Conservation (phyloP, 768 basidiomycete genomes). For the Russula compacta region DNA sequence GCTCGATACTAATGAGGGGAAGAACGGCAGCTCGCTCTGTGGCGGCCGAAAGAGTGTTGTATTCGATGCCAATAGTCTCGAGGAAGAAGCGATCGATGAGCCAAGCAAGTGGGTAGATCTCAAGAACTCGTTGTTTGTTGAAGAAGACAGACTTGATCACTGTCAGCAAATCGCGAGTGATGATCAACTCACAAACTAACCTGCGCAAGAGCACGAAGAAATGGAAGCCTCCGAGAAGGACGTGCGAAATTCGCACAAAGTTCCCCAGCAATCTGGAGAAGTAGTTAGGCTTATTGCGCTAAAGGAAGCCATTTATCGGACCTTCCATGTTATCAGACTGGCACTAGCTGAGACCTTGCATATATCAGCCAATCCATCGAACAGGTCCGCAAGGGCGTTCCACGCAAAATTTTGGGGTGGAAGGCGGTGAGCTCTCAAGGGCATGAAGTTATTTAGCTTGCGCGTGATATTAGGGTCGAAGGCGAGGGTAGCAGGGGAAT, state of each 20-base stretch:
- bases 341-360: slow-evolving; percentile 36
- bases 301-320: slow-evolving; percentile 21
- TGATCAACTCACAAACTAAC: slow-evolving; percentile 28
- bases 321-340: slow-evolving; percentile 56
- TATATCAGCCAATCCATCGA: slow-evolving; percentile 52
- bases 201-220: slow-evolving; percentile 57
- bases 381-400: slow-evolving; percentile 37
- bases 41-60: slow-evolving; percentile 35
- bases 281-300: too few species aligned
- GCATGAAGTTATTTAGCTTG: slow-evolving; percentile 57
- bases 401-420: slow-evolving; percentile 44
- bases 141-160: slow-evolving; percentile 5
- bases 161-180: slow-evolving; percentile 10
- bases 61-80: slow-evolving; percentile 45
- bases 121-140: slow-evolving; percentile 3
- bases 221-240: slow-evolving; percentile 38
- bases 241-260: slow-evolving; percentile 40
- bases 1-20: slow-evolving; percentile 36
- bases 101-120: slow-evolving; percentile 46
- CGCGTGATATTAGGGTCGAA: slow-evolving; percentile 65
- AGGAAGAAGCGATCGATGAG: slow-evolving; percentile 45
- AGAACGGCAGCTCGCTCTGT: slow-evolving; percentile 29
- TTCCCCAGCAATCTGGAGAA: slow-evolving; percentile 39
- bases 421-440: slow-evolving; percentile 50
- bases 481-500: slow-evolving; percentile 42